Percentiles rank a stretch among this genome's conserved stretches.
Conservation (phyloP, 371 early-diverging fungal species). For the Mucor saturninus region DNA sequence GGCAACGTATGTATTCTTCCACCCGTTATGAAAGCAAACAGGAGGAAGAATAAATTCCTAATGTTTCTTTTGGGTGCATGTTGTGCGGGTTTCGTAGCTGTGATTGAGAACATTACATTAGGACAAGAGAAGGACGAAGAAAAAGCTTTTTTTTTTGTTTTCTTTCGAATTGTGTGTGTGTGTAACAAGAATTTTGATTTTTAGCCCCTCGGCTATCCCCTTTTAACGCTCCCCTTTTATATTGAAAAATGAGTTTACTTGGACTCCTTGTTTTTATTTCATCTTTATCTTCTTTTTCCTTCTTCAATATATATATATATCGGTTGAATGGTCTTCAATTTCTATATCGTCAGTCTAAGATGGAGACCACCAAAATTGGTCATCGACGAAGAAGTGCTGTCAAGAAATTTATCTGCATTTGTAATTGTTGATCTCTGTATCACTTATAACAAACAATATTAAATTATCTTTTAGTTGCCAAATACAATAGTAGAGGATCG, state of each 20-base stretch:
- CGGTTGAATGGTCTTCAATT: slow-evolving; percentile 15
- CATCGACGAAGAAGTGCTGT: slow-evolving; percentile 22
- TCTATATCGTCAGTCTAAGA: slow-evolving; percentile 37
- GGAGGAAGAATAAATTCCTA: not conserved
- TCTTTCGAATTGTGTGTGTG: not conserved
- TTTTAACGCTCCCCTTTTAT: not conserved
- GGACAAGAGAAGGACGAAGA: not conserved
- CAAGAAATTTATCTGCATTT: slow-evolving; percentile 24
- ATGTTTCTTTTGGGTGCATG: not conserved
- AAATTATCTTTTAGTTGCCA: slow-evolving; percentile 14
- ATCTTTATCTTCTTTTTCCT: not conserved
- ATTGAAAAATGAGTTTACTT: slow-evolving; percentile 2
- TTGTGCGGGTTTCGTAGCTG: not conserved
- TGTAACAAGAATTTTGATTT: slow-evolving; percentile 5
- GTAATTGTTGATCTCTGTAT: slow-evolving; percentile 21
- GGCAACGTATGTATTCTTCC: slow-evolving; percentile 20
- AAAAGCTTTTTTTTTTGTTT: no score
- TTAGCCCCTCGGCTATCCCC: not conserved
- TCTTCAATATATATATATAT: not conserved
- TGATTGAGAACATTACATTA: not conserved
- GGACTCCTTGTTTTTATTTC: slow-evolving; percentile 7
- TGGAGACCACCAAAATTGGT: slow-evolving; percentile 43
- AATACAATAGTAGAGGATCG: slow-evolving; percentile 27
- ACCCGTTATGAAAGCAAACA: slow-evolving; percentile 14
- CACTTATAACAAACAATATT: not conserved